Conservation (phyloP, 208 protist species). For the Acanthamoeba healyi region DNA sequence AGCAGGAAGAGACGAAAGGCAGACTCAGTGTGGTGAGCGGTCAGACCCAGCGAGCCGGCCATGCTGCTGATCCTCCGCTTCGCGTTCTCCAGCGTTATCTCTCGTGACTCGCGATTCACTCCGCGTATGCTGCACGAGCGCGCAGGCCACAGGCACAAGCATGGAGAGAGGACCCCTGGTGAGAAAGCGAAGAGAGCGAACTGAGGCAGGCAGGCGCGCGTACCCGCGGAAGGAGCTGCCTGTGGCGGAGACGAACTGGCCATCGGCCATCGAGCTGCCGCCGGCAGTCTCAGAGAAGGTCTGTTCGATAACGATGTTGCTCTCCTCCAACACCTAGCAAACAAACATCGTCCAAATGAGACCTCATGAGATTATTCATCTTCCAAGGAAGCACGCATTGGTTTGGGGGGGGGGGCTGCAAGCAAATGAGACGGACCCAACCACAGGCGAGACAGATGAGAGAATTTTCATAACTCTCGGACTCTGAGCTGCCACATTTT, state of each 20-base stretch:
- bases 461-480: conserved; percentile 40
- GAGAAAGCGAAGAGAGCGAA: neutral
- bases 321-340: conserved; percentile 82
- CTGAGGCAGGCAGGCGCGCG: neutral
- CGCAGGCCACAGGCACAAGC: conserved; percentile 45
- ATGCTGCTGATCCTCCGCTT: conserved; percentile 81
- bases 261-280: conserved; percentile 80
- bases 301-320: conserved; percentile 86
- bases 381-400: neutral
- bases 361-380: neutral
- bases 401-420: neutral
- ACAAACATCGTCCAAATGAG: neutral
- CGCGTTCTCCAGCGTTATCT: conserved; percentile 75
- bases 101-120: conserved; percentile 1
- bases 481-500: conserved; percentile 40
- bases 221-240: conserved; percentile 55
- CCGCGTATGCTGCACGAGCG: neutral
- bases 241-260: conserved; percentile 83
- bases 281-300: conserved; percentile 80
- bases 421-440: neutral
- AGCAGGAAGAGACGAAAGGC: conserved; percentile 81
- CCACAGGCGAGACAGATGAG: conserved; percentile 63
- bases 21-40: conserved; percentile 84
- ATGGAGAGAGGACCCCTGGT: neutral
- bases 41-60: conserved; percentile 83